Conservation (phyloP, 2,329 filamentous ascomycete species). For the Sporothrix globosa region DNA sequence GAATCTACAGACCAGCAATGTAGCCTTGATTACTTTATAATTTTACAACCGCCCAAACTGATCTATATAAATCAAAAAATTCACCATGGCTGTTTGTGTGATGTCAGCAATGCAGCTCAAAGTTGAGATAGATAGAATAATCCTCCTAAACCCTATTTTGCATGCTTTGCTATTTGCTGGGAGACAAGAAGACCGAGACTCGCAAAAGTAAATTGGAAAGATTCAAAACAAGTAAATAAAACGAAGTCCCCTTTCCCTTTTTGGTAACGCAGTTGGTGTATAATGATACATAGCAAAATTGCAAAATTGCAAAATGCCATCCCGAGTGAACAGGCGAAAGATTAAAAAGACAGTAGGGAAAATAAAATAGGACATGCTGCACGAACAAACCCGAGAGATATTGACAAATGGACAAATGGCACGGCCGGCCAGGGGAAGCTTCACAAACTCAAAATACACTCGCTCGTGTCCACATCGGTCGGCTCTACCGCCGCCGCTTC, state of each 20-base stretch:
- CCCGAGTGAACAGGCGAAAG: background rate
- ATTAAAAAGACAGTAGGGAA: background rate
- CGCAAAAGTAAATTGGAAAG: background rate
- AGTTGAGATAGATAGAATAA: background rate
- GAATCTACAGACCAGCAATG: background rate
- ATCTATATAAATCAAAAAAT: background rate
- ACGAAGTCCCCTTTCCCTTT: conserved; percentile 5
- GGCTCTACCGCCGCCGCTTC: conserved; percentile 53
- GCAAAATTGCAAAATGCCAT: background rate
- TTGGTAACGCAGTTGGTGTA: background rate
- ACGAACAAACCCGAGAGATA: background rate
- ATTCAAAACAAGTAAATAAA: background rate
- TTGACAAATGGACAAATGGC: background rate
- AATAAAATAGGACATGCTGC: background rate
- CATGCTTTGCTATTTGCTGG: background rate
- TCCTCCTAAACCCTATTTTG: background rate
- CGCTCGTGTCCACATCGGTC: background rate
- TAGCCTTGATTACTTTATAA: background rate
- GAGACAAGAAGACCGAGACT: background rate
- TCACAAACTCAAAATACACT: background rate
- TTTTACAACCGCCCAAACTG: no score
- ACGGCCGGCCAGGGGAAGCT: background rate
- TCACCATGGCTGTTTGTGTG: background rate
- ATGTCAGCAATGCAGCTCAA: background rate
- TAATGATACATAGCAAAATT: conserved; percentile 13